These are phyloP conservation scores for Capronia coronata DNA, from an alignment of 2,329 filamentous ascomycete species.

Conservation along the genomic window DNA sequence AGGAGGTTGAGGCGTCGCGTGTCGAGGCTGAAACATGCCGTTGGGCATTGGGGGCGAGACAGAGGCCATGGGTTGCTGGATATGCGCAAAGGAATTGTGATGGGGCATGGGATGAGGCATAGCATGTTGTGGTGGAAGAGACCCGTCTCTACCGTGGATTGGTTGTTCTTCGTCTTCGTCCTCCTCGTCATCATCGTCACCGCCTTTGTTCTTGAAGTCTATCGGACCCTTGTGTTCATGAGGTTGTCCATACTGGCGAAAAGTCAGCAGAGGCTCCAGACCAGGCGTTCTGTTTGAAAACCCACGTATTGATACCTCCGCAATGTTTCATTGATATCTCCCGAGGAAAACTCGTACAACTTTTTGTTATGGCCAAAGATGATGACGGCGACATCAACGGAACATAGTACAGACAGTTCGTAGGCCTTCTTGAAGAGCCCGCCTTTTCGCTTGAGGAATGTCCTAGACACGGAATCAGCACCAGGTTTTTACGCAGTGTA, in stretches of 20 bases:
- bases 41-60: slow-evolving; percentile 83
- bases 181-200: slow-evolving; percentile 77
- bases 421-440: slow-evolving; percentile 99
- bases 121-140: slow-evolving; percentile 43
- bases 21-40: slow-evolving; percentile 64
- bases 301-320: slow-evolving; percentile 84
- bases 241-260: slow-evolving; percentile 70
- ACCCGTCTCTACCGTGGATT: slow-evolving; percentile 64
- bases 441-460: slow-evolving; percentile 96
- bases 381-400: slow-evolving; percentile 96
- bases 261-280: slow-evolving; percentile 9
- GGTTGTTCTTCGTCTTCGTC: slow-evolving; percentile 48
- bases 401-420: slow-evolving; percentile 94
- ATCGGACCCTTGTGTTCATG: slow-evolving; percentile 94
- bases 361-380: slow-evolving; percentile 99
- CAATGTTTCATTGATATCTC: slow-evolving; percentile 86
- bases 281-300: slow-evolving; percentile 26
- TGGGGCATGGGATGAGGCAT: slow-evolving; percentile 64
- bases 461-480: slow-evolving; percentile 50
- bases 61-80: slow-evolving; percentile 74
- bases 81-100: slow-evolving; percentile 65
- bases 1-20: slow-evolving; percentile 75
- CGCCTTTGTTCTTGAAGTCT: slow-evolving; percentile 77
- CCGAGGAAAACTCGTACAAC: slow-evolving; percentile 93
- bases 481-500: slow-evolving; percentile 1